Evolutionary conservation across 2,329 filamentous ascomycete species (phyloP), one percentile per base, ranked within the genome.

Genomic region (Neoascochyta sp.): DNA sequence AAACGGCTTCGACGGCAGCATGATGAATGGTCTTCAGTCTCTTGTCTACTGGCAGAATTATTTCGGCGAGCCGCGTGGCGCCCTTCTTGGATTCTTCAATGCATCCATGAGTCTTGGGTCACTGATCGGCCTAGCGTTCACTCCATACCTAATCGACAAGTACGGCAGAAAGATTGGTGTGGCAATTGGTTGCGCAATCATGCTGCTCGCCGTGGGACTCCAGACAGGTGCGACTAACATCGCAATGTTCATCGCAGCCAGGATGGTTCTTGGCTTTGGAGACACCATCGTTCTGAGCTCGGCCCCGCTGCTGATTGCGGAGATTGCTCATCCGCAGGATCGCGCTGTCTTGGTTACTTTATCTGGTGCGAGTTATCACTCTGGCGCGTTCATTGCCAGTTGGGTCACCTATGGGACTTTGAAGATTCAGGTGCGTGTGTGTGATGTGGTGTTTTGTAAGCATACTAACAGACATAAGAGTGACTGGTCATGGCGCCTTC

Each of bases 211-310:
- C 22, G 63, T 57, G n/a, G 36, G 21, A n/a, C 14, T 40, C 15
- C 36, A 40, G 16, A 27, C 26, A 12, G 32, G 22, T 12, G 19
- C 36, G 9, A 33, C 22, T 23, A 41, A 24, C 24, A 22, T 23
- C 22, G 11, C 11, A 6, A 22, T 76, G 69, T 78, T 73, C 41
- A 64, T 75, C 36, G 71, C 63, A 10, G 75, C 74, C 18, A 68
- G 76, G 25, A 74, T 78, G 39, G 57, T 80, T 23, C 67, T 79
- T 4, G 80, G 80, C 33, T 81, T 83, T 45, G 78, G 78, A 19
- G n/a, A n/a, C n/a, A 78, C 78, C 62, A 73, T 71, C 31, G 60
- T 80, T 32, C 65, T 75, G 0, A 76, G 80, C 44, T 41, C 45
- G 14, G 52, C 48, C 19, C 47, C 50, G 13, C 31, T 50, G 6